These are phyloP conservation scores for Phycomyces blakesleeanus DNA, from an alignment of 192 early-diverging fungal genomes.

Conservation along the genomic window DNA sequence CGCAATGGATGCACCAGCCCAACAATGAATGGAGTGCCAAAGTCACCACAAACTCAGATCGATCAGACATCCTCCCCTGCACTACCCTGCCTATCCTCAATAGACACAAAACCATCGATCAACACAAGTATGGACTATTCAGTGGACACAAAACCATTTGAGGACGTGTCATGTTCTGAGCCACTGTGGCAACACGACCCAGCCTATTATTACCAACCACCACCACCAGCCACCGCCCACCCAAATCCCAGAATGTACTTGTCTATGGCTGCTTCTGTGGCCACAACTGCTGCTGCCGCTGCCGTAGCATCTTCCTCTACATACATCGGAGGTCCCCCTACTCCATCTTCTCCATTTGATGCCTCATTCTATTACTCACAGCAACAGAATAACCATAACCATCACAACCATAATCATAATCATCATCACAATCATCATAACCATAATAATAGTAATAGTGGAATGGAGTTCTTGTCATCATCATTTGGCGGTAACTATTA, in stretches of 20 bases:
- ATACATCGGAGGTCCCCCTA: not conserved
- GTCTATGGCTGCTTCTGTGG: slow-evolving; percentile 17
- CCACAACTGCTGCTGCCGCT: slow-evolving; percentile 20
- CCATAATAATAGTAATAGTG: not conserved
- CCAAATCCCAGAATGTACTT: not conserved
- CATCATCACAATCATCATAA: too few relatives aligned
- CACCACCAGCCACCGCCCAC: not conserved
- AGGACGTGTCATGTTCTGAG: not conserved
- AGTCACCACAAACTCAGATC: not conserved
- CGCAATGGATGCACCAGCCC: slow-evolving; percentile 22
- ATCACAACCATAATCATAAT: too few relatives aligned
- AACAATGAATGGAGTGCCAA: not conserved
- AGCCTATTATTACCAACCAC: not conserved
- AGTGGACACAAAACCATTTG: slow-evolving; percentile 2
- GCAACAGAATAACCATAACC: too few relatives aligned
- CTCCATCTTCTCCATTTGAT: not conserved
- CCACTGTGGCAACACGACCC: not conserved
- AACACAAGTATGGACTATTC: not conserved
- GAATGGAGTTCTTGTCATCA: not conserved
- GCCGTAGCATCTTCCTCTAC: slow-evolving; percentile 9
- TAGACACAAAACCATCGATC: not conserved
- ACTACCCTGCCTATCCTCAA: not conserved
- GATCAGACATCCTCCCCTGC: not conserved
- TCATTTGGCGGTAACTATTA: not conserved
- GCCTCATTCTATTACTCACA: not conserved